These are phyloP conservation scores for Panellus pusillus DNA, from an alignment of 768 basidiomycete species.

Conservation along the genomic window DNA sequence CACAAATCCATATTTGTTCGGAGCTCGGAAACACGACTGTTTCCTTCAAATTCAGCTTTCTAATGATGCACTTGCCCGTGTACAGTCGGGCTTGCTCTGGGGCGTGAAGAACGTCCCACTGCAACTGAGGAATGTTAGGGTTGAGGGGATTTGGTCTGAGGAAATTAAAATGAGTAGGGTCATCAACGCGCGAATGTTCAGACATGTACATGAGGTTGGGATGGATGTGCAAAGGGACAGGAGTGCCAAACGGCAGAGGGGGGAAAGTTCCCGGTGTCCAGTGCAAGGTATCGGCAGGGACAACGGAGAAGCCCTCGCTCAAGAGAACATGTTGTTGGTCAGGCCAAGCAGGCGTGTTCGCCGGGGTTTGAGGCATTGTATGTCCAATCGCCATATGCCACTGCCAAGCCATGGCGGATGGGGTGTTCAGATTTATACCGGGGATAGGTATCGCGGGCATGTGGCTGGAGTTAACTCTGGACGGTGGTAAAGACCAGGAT, in stretches of 20 bases:
- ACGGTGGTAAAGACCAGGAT: background rate
- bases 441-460: slow-evolving; percentile 1
- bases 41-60: slow-evolving; percentile 31
- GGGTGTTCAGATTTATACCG: slow-evolving; percentile 7
- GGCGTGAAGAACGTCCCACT: slow-evolving; percentile 45
- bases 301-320: slow-evolving; percentile 1
- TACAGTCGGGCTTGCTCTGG: slow-evolving; percentile 35
- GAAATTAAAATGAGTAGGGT: slow-evolving; percentile 29
- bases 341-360: slow-evolving; percentile 16
- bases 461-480: background rate
- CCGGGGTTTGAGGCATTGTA: background rate
- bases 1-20: slow-evolving; percentile 36
- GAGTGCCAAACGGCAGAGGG: slow-evolving; percentile 18
- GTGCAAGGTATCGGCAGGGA: slow-evolving; percentile 9
- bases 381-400: slow-evolving; percentile 2
- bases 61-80: slow-evolving; percentile 30
- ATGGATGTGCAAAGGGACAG: slow-evolving; percentile 21
- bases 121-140: slow-evolving; percentile 32
- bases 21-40: slow-evolving; percentile 33
- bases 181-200: too few species aligned
- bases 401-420: slow-evolving; percentile 15
- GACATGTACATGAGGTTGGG: slow-evolving; percentile 9
- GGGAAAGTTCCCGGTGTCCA: slow-evolving; percentile 20
- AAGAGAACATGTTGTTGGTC: background rate
- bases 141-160: slow-evolving; percentile 37